phyloP scores from a whole-genome alignment of 2,329 filamentous ascomycete genomes.

The Rachicladosporium sp. region DNA sequence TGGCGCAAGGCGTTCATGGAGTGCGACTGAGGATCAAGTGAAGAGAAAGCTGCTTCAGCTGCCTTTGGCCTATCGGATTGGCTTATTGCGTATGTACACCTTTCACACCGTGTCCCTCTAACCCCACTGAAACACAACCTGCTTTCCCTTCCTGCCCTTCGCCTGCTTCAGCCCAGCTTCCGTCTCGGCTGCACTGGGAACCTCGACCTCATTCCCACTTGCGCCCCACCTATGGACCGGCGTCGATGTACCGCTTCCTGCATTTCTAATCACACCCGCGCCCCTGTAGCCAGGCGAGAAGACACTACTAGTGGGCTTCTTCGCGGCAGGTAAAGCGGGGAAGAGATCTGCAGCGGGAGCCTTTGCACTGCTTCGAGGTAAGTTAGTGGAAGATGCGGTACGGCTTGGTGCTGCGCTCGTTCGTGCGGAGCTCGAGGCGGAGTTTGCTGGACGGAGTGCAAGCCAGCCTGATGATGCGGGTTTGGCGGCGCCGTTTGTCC shows the following conservation, averaged over 20 bases:
- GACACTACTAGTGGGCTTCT: conserved; percentile 50
- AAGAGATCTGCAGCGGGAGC: conserved; percentile 48
- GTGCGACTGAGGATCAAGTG: no score
- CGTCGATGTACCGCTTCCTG: conserved; percentile 23
- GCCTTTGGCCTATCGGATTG: no score
- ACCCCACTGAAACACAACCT: conserved; percentile 39
- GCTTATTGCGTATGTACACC: no score
- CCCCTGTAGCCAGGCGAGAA: conserved; percentile 39
- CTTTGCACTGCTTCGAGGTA: conserved; percentile 10
- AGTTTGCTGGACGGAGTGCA: conserved; percentile 17
- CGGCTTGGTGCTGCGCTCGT: conserved; percentile 26
- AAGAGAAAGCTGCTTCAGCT: no score
- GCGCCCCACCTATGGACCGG: conserved; percentile 30
- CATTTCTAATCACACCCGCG: conserved; percentile 30
- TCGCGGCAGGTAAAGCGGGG: conserved; percentile 67
- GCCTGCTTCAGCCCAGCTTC: conserved; percentile 16
- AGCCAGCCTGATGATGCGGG: conserved; percentile 17
- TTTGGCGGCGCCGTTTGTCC: conserved; percentile 8
- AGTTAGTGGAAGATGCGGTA: conserved; percentile 18
- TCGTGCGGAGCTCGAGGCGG: conserved; percentile 15
- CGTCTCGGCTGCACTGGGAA: conserved; percentile 9
- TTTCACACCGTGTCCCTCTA: conserved; percentile 9
- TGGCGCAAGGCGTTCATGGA: no score
- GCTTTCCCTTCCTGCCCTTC: conserved; percentile 39
- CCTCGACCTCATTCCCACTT: conserved; percentile 7